Evolutionary conservation across 371 early-diverging fungal genomes (phyloP).

Genomic region (Lichtheimia corymbifera): DNA sequence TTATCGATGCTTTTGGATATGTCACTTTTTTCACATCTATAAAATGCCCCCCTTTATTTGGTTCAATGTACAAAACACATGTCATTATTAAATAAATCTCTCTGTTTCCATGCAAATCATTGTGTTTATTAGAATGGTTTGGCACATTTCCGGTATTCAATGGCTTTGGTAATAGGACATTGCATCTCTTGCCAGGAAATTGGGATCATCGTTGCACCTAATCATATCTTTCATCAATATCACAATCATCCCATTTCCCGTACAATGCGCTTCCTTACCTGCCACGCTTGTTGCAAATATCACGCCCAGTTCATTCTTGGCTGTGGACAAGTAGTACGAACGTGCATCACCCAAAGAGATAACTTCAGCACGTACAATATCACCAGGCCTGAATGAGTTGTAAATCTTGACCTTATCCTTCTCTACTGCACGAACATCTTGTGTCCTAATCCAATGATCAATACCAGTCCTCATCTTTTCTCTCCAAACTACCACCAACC

Average conservation of each 20-base stretch:
- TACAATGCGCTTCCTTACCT: slow-evolving; percentile 30
- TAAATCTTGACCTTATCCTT: slow-evolving; percentile 92
- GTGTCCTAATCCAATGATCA: slow-evolving; percentile 50
- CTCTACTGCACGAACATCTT: slow-evolving; percentile 94
- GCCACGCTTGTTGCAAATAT: slow-evolving; percentile 90
- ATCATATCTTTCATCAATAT: not conserved
- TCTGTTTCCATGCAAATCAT: not conserved
- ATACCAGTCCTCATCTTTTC: not conserved
- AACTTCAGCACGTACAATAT: slow-evolving; percentile 85
- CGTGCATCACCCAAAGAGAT: slow-evolving; percentile 92
- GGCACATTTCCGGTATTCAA: slow-evolving; percentile 93
- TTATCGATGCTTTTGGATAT: too few relatives aligned
- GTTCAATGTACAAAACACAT: not conserved
- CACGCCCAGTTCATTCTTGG: slow-evolving; percentile 92
- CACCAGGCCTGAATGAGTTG: slow-evolving; percentile 93
- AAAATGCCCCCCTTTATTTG: not conserved
- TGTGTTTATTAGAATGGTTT: slow-evolving; percentile 61
- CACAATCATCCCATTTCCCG: not conserved
- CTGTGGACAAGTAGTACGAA: slow-evolving; percentile 90
- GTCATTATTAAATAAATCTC: not conserved
- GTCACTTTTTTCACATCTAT: too few relatives aligned
- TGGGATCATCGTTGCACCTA: slow-evolving; percentile 91
- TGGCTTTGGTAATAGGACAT: slow-evolving; percentile 85
- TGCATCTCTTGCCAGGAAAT: slow-evolving; percentile 98
- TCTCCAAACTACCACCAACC: slow-evolving; percentile 34